phyloP scores from a whole-genome alignment of 495 filamentous ascomycete species.

The Oleoguttula mirabilis region DNA sequence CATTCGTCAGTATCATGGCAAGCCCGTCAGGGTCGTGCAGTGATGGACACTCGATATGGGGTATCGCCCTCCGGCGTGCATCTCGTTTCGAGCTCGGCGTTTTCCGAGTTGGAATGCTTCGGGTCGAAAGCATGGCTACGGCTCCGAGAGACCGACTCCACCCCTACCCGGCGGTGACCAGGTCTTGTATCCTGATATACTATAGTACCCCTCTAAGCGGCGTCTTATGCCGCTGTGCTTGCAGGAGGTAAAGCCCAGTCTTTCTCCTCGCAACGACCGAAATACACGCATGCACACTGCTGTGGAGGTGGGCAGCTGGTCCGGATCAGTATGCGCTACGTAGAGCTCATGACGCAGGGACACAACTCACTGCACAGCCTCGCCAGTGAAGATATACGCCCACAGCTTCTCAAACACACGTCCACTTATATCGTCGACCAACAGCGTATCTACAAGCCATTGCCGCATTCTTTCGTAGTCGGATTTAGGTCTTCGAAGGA shows the following conservation, averaged over 20 bases:
- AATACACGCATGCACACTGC: slow-evolving; percentile 6
- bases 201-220: too few species aligned
- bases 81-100: too few species aligned
- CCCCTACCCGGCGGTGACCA: too few species aligned
- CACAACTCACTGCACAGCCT: slow-evolving; percentile 10
- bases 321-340: background rate
- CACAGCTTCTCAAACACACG: slow-evolving; percentile 65
- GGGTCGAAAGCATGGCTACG: too few species aligned
- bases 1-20: too few species aligned
- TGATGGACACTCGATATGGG: too few species aligned
- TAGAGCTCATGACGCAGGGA: background rate
- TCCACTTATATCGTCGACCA: slow-evolving; percentile 53
- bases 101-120: too few species aligned
- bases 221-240: too few species aligned
- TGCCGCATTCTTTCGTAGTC: slow-evolving; percentile 53
- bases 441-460: slow-evolving; percentile 52
- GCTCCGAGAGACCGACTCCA: too few species aligned
- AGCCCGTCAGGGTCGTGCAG: too few species aligned
- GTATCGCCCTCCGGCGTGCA: too few species aligned
- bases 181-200: too few species aligned
- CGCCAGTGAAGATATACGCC: slow-evolving; percentile 51
- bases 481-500: slow-evolving; percentile 42
- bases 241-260: slow-evolving; percentile 1
- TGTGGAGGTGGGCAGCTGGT: slow-evolving; percentile 8
- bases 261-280: slow-evolving; percentile 4